Conservation (phyloP, 306 rosid species). For the Acacia confusa region DNA sequence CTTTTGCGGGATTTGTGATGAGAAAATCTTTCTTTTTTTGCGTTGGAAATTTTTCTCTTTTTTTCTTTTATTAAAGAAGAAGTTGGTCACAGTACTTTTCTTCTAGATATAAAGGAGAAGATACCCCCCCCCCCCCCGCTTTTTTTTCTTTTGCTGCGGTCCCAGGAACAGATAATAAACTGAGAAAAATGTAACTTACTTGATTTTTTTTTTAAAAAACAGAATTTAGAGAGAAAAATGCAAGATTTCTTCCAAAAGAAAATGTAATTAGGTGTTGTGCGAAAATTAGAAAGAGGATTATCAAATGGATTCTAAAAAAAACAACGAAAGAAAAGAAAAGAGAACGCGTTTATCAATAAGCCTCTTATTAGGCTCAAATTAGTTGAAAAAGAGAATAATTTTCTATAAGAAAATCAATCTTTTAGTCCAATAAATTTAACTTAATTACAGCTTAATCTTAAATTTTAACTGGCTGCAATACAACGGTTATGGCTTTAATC, state of each 20-base stretch:
- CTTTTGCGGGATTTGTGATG: background rate
- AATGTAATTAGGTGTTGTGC: background rate
- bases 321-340: too few relatives aligned
- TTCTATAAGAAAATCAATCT: background rate
- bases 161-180: background rate
- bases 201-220: background rate
- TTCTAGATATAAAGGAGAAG: background rate
- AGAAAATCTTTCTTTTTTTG: background rate
- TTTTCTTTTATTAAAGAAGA: background rate
- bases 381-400: background rate
- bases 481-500: too few relatives aligned
- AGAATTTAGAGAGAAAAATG: background rate
- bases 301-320: too few relatives aligned
- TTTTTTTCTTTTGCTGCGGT: background rate
- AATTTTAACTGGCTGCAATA: too few relatives aligned
- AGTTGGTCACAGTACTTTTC: background rate
- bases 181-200: background rate
- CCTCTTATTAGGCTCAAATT: background rate
- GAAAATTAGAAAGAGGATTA: background rate
- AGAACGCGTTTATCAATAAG: too few relatives aligned
- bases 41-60: background rate
- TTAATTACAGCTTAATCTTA: too few relatives aligned
- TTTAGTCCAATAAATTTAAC: too few relatives aligned
- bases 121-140: too few relatives aligned
- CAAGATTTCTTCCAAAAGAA: background rate